phyloP scores from a whole-genome alignment of 108 stramenopile genomes.

The Fragilaria crotonensis region DNA sequence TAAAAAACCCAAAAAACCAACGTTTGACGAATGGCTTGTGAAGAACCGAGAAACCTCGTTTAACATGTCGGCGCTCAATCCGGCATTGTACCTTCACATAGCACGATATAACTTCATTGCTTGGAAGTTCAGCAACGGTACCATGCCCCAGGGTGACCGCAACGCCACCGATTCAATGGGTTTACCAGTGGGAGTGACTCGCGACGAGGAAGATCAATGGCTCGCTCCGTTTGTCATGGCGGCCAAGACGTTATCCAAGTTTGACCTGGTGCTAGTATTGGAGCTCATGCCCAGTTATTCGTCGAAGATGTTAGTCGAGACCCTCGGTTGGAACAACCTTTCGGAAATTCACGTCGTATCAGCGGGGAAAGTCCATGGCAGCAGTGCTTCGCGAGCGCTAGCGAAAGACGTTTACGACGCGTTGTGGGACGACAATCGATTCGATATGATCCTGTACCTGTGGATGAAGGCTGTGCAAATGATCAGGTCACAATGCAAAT shows the following conservation, averaged over 20 bases:
- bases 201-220: slow-evolving; percentile 9
- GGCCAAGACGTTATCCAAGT: slow-evolving; percentile 17
- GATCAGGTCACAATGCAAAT: no score
- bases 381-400: slow-evolving; percentile 18
- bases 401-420: slow-evolving; percentile 17
- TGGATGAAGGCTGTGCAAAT: slow-evolving; percentile 30
- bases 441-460: slow-evolving; percentile 33
- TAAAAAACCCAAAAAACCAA: background rate
- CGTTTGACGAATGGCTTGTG: slow-evolving; percentile 16
- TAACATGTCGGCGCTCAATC: background rate
- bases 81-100: slow-evolving; percentile 9
- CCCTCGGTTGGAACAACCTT: slow-evolving; percentile 26
- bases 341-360: slow-evolving; percentile 28
- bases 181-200: background rate
- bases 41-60: background rate
- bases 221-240: slow-evolving; percentile 18
- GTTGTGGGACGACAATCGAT: slow-evolving; percentile 31
- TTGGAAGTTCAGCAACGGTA: slow-evolving; percentile 38
- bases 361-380: slow-evolving; percentile 21
- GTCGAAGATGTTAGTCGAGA: slow-evolving; percentile 3
- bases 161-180: background rate
- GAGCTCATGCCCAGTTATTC: slow-evolving; percentile 26
- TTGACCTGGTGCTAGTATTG: slow-evolving; percentile 26
- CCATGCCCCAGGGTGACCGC: background rate
- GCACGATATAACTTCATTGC: slow-evolving; percentile 27